Evolutionary conservation across 306 rosid genomes (phyloP), one percentile per base, ranked within the genome.

Genomic region (Quercus bicolor): DNA sequence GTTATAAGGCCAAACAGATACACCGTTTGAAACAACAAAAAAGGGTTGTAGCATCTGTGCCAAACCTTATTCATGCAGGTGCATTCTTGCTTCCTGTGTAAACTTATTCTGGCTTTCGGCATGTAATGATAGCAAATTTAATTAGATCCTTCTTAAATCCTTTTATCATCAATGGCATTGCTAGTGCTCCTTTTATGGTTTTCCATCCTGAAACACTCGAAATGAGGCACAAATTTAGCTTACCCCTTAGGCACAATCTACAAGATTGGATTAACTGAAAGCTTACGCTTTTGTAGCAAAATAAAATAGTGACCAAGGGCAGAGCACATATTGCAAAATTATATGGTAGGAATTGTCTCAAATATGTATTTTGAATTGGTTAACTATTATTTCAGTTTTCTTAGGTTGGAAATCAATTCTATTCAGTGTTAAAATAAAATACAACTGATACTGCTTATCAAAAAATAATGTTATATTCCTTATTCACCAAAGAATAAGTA

Each of bases 91-190:
- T 60, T 48, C 61, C 56, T 31, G 24, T 10, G 0, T 14, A 4
- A n/a, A 23, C 14, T 52, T 65, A 80, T 62, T 80, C 71, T 5
- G 92, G 95, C 84, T 92, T 94, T 77, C 86, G 84, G 78, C 97
- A 92, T 0, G 97, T 90, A 73, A 94, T 87, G 23, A 94, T 86
- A 57, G 95, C 83, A 86, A 87, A 95, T 75, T 92, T 95, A 23
- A 95, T 95, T 0, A 95, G 74, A 79, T 73, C 94, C 78, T 91
- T 95, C 82, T 86, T 85, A 92, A 33, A 94, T 79, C 98, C 98
- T 83, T 91, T 82, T 7, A 88, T 95, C 98, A 95, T 95, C 87
- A 82, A 79, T 15, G 98, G 97, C 97, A 95, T 89, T n/a, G 93
- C 98, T 72, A 92, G 68, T 6, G 98, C 98, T 85, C 98, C 97